Evolutionary conservation across 495 filamentous ascomycete genomes (phyloP), one percentile per base, ranked within the genome.

Genomic region (Penicillium paradoxum): DNA sequence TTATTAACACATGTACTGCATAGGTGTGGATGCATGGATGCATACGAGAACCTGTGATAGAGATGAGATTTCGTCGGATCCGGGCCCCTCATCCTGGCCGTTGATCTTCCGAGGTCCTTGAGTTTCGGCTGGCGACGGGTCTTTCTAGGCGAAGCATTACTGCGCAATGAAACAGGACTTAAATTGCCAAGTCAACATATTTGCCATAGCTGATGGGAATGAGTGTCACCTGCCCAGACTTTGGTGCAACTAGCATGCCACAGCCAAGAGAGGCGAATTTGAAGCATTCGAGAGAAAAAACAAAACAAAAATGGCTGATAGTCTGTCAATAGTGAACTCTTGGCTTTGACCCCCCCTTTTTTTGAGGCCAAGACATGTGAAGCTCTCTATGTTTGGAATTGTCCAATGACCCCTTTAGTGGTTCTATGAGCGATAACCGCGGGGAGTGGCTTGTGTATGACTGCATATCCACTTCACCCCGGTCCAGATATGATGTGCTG

Each of bases 91-190:
- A 64, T 61, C 67, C 64, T 71, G 58, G 66, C 57, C 56, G 68
- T 59, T 66, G 70, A 73, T 72, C 68, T 63, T 66, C 70, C 67
- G 68, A 70, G 64, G 65, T 55, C 49, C 60, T 66, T 59, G 58
- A 51, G 57, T 59, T 55, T 63, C 63, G 67, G 60, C 51, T 61
- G 49, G 65, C 57, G 49, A 64, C 60, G 65, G 63, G 32, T 37
- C 13, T 36, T 33, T 46, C 33, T 27, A 27, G 45, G 51, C 41
- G 56, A 51, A 57, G 9, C 52, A 36, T 54, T 52, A 57, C 66
- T 68, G 61, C 59, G 56, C 55, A 54, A 67, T 62, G 43, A 41
- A 25, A 25, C 19, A 40, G 32, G 10, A 38, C 45, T 50, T 42
- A 47, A 33, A 21, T 51, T 43, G 54, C 45, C 56, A 60, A 58